Base-by-base conservation (phyloP, 345 rosid species). In the Tarenaya hassleriana region DNA sequence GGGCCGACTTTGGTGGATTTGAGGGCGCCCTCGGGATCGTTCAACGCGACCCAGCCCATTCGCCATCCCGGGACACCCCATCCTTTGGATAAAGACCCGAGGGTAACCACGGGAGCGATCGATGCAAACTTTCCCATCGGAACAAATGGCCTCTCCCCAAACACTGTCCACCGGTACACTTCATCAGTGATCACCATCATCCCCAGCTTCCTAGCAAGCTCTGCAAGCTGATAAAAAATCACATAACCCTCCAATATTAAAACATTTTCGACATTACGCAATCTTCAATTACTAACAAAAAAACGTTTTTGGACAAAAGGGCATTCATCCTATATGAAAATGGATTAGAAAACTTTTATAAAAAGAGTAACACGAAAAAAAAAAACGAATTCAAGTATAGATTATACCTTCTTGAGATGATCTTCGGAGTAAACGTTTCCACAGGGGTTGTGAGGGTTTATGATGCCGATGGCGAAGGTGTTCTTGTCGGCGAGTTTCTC, bases 41-140 rank as follows among this genome's bases (percentile, higher is more conserved):
- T 65, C 16, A 56, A 34, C 0, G 58, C 82, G 0, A 82, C 44
- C 89, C 95, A 85, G 14, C 86, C 77, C 40, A 77, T 54, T 43
- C 76, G 55, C 89, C 87, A 85, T 4, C 86, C 80, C 27, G 81
- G 95, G 41, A 82, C 84, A 15, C 69, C 56, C 79, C 77, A 82
- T 60, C 78, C 76, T 60, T 85, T 85, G 1, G 84, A 82, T 54
- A 82, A 47, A 7, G 89, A 81, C 10, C 84, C 86, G 0, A 79
- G 61, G 0, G 89, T 75, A 34, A 81, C 1, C 4, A 79, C 78
- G 3, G 86, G 86, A 4, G 69, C 81, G 3, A 69, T 68, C 1
- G 82, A 77, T 35, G 71, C 83, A 14, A 82, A 85, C 27, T 41
- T 64, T 4, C 57, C 84, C 83, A 79, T 74, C 0, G 82, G 72